Conservation (phyloP, 148 eudicot species). For the Rhododendron kiyosumense region DNA sequence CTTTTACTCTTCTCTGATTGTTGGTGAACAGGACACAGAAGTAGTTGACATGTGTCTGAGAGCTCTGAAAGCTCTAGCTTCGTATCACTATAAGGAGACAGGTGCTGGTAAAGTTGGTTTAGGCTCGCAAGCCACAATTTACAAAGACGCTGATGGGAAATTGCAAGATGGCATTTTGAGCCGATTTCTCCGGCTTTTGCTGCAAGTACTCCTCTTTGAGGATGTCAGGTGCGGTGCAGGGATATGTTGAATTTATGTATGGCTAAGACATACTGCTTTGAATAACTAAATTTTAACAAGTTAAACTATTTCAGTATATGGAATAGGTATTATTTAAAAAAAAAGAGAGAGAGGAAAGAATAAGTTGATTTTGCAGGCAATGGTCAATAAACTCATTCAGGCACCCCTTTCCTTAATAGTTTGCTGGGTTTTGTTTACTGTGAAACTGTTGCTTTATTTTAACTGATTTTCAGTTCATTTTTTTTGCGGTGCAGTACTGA, state of each 20-base stretch:
- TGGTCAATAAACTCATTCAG: not conserved
- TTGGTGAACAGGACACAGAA: conserved; percentile 53
- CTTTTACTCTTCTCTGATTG: not conserved
- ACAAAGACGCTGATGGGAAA: conserved; percentile 54
- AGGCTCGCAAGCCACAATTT: conserved; percentile 68
- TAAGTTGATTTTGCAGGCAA: not conserved
- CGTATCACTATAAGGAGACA: conserved; percentile 79
- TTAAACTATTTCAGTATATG: not conserved
- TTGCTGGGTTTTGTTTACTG: not conserved
- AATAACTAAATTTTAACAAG: not conserved
- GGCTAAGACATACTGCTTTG: not conserved
- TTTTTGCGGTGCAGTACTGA: conserved; percentile 53
- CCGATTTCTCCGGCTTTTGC: conserved; percentile 65
- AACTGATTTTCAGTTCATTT: not conserved
- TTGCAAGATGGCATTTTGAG: conserved; percentile 76
- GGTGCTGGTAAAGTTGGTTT: conserved; percentile 62
- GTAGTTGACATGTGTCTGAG: conserved; percentile 74
- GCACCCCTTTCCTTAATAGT: not conserved
- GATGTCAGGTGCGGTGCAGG: conserved; percentile 65
- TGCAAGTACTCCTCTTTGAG: conserved; percentile 83
- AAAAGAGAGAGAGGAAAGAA: not conserved
- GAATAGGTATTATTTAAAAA: not conserved
- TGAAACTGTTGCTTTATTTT: not conserved
- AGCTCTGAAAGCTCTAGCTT: conserved; percentile 82
- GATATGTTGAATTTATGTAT: not conserved